A percentile compares a stretch with the other conserved stretches of the same genome.
These are phyloP conservation scores for Asclepias syriaca DNA, from an alignment of 257 asterid species.

Conservation along the genomic window DNA sequence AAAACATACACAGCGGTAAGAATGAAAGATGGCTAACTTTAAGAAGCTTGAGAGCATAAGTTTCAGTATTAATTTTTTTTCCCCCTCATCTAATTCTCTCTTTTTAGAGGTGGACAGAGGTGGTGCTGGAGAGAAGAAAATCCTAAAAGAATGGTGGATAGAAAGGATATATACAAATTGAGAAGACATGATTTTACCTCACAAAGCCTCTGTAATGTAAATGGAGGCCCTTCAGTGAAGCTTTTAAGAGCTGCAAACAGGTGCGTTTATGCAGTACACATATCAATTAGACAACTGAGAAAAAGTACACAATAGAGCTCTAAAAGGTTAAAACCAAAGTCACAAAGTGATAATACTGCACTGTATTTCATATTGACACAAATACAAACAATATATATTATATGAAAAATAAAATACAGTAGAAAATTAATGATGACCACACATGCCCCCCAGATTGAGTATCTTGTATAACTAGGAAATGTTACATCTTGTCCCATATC, in stretches of 20 bases:
- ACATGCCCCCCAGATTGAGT: background rate
- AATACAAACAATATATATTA: background rate
- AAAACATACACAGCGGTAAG: background rate
- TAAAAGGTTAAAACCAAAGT: background rate
- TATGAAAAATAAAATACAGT: background rate
- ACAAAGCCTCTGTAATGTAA: conserved; percentile 93
- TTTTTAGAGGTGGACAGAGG: background rate
- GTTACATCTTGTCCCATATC: background rate
- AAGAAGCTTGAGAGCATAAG: background rate
- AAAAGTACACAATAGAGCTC: too few relatives aligned
- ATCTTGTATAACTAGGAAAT: background rate
- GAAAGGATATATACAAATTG: background rate
- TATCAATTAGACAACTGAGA: background rate
- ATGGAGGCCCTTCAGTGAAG: conserved; percentile 93
- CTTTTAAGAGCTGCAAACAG: conserved; percentile 65
- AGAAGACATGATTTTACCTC: conserved; percentile 47
- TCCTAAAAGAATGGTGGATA: too few relatives aligned
- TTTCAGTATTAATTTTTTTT: background rate
- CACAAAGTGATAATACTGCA: background rate
- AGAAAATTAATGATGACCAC: background rate
- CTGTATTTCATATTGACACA: background rate
- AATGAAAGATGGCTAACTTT: background rate
- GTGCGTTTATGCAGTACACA: background rate
- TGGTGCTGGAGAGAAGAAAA: background rate
- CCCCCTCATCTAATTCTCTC: too few relatives aligned